Evolutionary conservation across 345 rosid species (phyloP).

Genomic region (Arabidopsis thaliana): DNA sequence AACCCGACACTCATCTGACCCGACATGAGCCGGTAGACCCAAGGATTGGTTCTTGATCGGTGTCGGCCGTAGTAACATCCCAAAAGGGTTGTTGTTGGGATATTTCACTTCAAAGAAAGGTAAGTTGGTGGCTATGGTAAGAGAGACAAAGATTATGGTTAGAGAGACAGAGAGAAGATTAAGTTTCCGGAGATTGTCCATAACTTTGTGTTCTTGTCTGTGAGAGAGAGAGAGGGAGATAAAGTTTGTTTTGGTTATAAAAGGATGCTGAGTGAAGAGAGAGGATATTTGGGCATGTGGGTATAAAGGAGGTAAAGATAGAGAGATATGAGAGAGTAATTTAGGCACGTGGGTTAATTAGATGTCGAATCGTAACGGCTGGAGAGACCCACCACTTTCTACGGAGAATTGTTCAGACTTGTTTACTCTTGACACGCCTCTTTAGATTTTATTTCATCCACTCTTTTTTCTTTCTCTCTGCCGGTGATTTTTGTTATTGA

Average conservation of each 20-base stretch:
- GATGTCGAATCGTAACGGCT: conserved; percentile 26
- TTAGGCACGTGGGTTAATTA: conserved; percentile 41
- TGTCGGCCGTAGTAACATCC: conserved; percentile 3
- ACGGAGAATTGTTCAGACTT: not conserved
- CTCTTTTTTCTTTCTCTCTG: not conserved
- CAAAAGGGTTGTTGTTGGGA: conserved; percentile 18
- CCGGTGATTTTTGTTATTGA: not conserved
- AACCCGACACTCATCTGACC: conserved; percentile 34
- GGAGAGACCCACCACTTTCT: not conserved
- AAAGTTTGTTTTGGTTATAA: not conserved
- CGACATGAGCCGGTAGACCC: not conserved
- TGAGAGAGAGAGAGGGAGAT: not conserved
- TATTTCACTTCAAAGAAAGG: conserved; percentile 35
- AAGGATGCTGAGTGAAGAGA: not conserved
- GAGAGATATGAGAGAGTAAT: not conserved
- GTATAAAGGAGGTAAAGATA: conserved; percentile 10
- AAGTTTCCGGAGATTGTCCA: conserved; percentile 36
- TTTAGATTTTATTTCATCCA: not conserved
- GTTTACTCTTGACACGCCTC: conserved; percentile 22
- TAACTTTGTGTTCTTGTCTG: conserved; percentile 10
- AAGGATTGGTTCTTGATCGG: conserved; percentile 38
- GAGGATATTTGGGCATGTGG: conserved; percentile 32
- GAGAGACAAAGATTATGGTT: conserved; percentile 1
- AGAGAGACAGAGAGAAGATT: conserved; percentile 29
- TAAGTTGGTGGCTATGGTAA: conserved; percentile 22